These are phyloP conservation scores for Prorocentrum cordatum DNA, from an alignment of 169 alveolate species.

Conservation along the genomic window DNA sequence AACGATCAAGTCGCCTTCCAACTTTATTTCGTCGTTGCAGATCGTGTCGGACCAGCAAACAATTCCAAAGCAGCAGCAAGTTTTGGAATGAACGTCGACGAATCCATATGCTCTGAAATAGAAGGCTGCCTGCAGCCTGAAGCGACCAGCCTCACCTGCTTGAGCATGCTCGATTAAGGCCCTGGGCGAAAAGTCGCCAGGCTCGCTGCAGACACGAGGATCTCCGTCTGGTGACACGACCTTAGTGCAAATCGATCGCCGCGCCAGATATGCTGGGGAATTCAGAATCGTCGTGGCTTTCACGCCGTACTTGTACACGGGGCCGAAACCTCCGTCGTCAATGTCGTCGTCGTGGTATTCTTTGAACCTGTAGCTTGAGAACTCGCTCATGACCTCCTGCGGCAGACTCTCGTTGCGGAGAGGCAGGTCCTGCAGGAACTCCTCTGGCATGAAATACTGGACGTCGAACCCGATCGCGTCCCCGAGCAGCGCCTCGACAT, in stretches of 20 bases:
- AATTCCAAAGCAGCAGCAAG: not conserved
- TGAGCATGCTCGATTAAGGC: no score
- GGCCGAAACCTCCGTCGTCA: no score
- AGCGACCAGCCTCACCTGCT: not conserved
- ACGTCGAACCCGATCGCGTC: not conserved
- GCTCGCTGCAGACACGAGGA: no score
- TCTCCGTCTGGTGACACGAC: no score
- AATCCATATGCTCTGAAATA: not conserved
- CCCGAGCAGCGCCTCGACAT: not conserved
- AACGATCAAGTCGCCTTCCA: not conserved
- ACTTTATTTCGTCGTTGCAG: not conserved
- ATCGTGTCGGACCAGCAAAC: not conserved
- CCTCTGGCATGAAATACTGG: constrained; percentile 15
- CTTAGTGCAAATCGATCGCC: no score
- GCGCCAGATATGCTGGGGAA: no score
- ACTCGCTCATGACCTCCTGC: not conserved
- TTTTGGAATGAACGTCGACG: not conserved
- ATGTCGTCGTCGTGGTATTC: no score
- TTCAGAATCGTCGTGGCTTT: no score
- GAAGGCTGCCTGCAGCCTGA: not conserved
- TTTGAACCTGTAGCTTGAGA: no score
- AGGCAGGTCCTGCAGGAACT: not conserved
- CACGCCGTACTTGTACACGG: no score
- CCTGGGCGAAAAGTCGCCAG: no score
- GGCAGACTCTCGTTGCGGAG: not conserved